Conservation (phyloP, 2,329 filamentous ascomycete genomes). For the Sclerotiophoma versabilis region DNA sequence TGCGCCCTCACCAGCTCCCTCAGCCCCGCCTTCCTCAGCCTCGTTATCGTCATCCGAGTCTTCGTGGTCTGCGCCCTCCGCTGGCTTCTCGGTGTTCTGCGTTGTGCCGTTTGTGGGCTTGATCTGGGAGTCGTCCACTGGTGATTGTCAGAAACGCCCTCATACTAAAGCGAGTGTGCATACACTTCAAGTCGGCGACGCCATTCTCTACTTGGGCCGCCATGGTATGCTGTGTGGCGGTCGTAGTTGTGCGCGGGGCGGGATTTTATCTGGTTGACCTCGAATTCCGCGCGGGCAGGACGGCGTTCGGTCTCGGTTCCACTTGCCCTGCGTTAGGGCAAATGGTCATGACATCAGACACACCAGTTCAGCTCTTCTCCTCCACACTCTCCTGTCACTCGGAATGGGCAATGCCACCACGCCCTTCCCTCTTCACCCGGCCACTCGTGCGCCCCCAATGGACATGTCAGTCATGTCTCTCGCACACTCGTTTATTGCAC, state of each 20-base stretch:
- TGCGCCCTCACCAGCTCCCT: conserved; percentile 45
- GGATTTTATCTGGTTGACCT: conserved; percentile 14
- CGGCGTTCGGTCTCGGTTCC: conserved; percentile 13
- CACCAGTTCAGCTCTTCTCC: not conserved
- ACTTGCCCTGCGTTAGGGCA: conserved; percentile 19
- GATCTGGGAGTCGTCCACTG: conserved; percentile 48
- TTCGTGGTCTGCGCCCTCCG: conserved; percentile 57
- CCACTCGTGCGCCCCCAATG: conserved; percentile 21
- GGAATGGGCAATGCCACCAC: conserved; percentile 40
- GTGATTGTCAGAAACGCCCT: conserved; percentile 9
- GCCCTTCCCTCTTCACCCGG: conserved; percentile 24
- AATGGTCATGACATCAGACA: conserved; percentile 36
- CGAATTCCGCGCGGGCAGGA: conserved; percentile 21
- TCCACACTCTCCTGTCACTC: not conserved
- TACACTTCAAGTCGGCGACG: conserved; percentile 49
- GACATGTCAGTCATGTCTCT: conserved; percentile 28
- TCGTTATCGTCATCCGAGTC: conserved; percentile 64
- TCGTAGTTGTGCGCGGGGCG: conserved; percentile 3
- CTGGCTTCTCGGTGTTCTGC: conserved; percentile 49
- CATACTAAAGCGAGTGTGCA: conserved; percentile 3
- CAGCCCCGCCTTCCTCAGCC: conserved; percentile 55
- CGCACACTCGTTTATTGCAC: not conserved
- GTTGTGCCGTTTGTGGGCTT: conserved; percentile 40
- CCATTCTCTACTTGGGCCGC: conserved; percentile 48
- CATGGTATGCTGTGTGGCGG: conserved; percentile 36